Evolutionary conservation across 345 rosid species (phyloP).

Genomic region (Camelina laxa): DNA sequence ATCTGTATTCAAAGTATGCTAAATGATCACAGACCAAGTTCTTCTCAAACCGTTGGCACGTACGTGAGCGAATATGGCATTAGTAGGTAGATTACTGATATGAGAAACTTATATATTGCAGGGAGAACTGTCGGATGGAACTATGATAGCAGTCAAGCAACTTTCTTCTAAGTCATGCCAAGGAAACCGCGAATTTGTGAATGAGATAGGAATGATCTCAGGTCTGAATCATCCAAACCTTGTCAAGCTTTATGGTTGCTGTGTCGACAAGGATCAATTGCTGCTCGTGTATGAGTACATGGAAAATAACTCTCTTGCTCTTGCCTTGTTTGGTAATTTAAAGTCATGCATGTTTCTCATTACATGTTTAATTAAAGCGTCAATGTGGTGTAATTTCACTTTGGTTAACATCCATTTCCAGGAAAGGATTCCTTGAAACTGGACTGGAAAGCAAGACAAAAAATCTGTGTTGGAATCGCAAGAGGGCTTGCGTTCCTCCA

Average conservation of each 20-base stretch:
- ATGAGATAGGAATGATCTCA: too few species aligned
- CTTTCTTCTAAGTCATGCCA: slow-evolving; percentile 39
- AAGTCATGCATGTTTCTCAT: too few species aligned
- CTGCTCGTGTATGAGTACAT: too few species aligned
- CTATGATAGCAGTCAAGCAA: slow-evolving; percentile 45
- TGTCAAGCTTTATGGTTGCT: too few species aligned
- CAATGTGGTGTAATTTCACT: not conserved
- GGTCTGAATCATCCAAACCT: too few species aligned
- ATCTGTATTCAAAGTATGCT: slow-evolving; percentile 32
- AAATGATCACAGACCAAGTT: not conserved
- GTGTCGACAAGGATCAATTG: too few species aligned
- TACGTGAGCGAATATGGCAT: too few species aligned
- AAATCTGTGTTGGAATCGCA: slow-evolving; percentile 63
- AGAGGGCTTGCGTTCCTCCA: slow-evolving; percentile 66
- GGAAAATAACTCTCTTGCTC: too few species aligned
- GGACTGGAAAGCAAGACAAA: slow-evolving; percentile 57
- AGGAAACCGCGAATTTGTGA: slow-evolving; percentile 21
- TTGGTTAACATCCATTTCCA: slow-evolving; percentile 4
- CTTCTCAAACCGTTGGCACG: not conserved
- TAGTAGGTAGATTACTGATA: too few species aligned
- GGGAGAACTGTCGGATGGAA: slow-evolving; percentile 43
- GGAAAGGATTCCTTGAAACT: slow-evolving; percentile 35
- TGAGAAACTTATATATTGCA: slow-evolving; percentile 2
- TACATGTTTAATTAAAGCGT: too few species aligned
- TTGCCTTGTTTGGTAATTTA: too few species aligned